Evolutionary conservation across 306 rosid species (phyloP), one percentile per base, ranked within the genome.

Genomic region (Pyrus betulifolia): DNA sequence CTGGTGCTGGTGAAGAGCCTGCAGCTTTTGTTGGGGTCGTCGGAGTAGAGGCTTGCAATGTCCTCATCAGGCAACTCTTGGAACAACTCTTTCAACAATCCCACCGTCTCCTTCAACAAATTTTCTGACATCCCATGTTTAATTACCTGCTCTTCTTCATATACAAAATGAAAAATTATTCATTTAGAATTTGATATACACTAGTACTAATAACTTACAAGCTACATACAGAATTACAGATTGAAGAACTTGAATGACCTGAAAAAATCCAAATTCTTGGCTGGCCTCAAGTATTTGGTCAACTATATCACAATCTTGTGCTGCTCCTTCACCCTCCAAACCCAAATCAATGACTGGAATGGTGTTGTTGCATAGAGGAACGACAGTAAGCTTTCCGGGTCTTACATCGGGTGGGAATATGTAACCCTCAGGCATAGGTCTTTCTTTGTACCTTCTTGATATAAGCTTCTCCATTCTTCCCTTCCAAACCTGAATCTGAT

Each of bases 221-320:
- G 42, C 5, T 11, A 2, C 10, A 23, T 35, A 18, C 40, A 54
- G 25, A 11, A 35, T 38, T 33, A 33, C 19, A 28, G 11, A 54
- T 7, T 19, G 19, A 54, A 54, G 60, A 54, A 54, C 6, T 54
- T 22, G 5, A 22, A 27, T 38, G 35, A 71, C 72, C 77, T 54
- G 73, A 64, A 79, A 79, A 70, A 79, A 64, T 65, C 77, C 72
- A 14, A 72, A 72, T 55, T 79, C 68, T 72, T 52, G 59, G 68
- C 82, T 35, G 23, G 77, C 77, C 46, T 40, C 38, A 3, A 40
- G 69, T 57, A 79, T 72, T 58, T 72, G 67, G 54, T 54, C 18
- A 40, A 54, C 35, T 17, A 64, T 51, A 3, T 22, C 19, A 13
- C 9, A 25, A 61, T 35, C 35, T 61, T 12, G 19, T 3, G 54